Conservation (phyloP, 495 filamentous ascomycete genomes). For the Penicillium coprophilum region DNA sequence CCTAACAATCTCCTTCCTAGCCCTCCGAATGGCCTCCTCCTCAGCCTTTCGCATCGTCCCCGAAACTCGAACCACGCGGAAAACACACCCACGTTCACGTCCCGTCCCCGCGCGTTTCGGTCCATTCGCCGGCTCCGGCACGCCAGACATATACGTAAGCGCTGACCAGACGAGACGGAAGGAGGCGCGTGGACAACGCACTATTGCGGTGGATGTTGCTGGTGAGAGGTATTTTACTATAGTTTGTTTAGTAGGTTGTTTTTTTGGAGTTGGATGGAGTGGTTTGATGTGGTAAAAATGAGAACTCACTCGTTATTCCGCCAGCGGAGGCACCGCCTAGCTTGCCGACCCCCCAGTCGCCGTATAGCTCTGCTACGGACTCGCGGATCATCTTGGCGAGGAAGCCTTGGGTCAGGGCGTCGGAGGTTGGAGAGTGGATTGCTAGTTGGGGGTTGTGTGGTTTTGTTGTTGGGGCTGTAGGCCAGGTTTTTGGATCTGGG, state of each 20-base stretch:
- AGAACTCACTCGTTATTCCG: conserved; percentile 59
- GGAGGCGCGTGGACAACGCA: conserved; percentile 73
- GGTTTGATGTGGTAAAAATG: background rate
- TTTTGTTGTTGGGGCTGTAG: conserved; percentile 14
- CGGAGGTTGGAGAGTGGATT: conserved; percentile 74
- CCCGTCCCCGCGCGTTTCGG: conserved; percentile 36
- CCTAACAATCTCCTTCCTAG: conserved; percentile 66
- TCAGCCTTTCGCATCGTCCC: conserved; percentile 92
- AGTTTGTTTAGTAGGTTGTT: conserved; percentile 9
- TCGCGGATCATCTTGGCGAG: conserved; percentile 68
- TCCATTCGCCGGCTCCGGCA: conserved; percentile 47
- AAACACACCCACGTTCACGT: conserved; percentile 59
- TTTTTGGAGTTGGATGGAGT: background rate
- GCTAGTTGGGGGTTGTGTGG: conserved; percentile 48
- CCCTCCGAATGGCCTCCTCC: conserved; percentile 79
- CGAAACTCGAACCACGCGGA: conserved; percentile 85
- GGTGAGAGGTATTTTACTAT: conserved; percentile 89
- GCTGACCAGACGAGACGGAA: conserved; percentile 89
- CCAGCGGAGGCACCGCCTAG: conserved; percentile 53
- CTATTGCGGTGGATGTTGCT: conserved; percentile 90
- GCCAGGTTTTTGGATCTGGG: conserved; percentile 54
- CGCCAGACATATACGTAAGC: conserved; percentile 72
- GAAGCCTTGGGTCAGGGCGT: conserved; percentile 58
- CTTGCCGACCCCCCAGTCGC: conserved; percentile 82
- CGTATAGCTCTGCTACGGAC: conserved; percentile 70